Evolutionary conservation across 75 land plant genomes (phyloP), one percentile per base, ranked within the genome.

Genomic region (Selaginella tamariscina): DNA sequence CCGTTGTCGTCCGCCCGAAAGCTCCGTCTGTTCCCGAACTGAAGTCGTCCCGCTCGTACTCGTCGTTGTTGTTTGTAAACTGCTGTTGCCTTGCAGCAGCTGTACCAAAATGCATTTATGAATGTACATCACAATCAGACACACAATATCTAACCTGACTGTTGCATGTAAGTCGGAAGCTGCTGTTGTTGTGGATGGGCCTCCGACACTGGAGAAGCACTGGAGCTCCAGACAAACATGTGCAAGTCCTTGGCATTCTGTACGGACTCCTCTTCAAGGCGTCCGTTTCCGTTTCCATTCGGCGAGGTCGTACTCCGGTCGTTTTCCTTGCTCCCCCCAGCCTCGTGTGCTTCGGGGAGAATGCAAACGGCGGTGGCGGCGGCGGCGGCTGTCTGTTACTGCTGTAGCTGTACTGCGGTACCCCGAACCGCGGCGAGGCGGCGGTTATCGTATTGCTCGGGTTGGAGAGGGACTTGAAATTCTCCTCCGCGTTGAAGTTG

Each of bases 191-290:
- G 69, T 13, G 69, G 56, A 32, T 33, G 29, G 26, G 9, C 96
- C 60, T 93, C 98, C 0, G 98, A 89, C 33, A 89, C 91, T 0
- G 98, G 98, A 0, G 98, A 94, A n/a, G 98, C 88, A 33, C 82
- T 94, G 2, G 96, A 85, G 65, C 96, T 94, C 98, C 98, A 94
- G 2, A 94, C 98, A 68, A 94, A 94, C 98, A 94, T 94, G 44
- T 94, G 98, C 49, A 94, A 72, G 60, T 94, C 98, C 81, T 92
- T 92, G 20, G 83, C 87, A 2, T 70, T 84, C 0, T n/a, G n/a
- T n/a, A n/a, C n/a, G n/a, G 62, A 15, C 5, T 39, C 49, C 49
- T 39, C 49, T n/a, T n/a, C n/a, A n/a, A n/a, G n/a, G n/a, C n/a
- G n/a, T n/a, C n/a, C n/a, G n/a, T n/a, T n/a, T n/a, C n/a, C n/a